phyloP scores from a whole-genome alignment of 148 eudicot genomes.

The Cornus suecica region DNA sequence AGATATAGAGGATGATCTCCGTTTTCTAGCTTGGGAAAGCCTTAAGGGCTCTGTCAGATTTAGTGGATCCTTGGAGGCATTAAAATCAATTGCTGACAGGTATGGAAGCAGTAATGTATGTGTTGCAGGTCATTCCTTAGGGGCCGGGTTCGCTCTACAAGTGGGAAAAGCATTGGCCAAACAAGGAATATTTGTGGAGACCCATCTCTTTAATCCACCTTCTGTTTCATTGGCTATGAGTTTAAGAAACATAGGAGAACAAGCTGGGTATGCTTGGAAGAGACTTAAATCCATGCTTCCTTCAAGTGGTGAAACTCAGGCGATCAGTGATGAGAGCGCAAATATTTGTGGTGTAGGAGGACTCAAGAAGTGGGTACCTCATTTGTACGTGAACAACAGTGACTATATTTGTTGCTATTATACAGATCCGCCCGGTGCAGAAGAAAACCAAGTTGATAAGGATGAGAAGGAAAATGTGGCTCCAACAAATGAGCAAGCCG shows the following conservation, averaged over 20 bases:
- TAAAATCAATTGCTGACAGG: constrained; percentile 46
- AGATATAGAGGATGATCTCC: constrained; percentile 79
- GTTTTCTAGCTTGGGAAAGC: constrained; percentile 95
- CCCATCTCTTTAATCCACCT: constrained; percentile 90
- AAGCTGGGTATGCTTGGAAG: constrained; percentile 67
- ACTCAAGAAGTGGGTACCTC: constrained; percentile 65
- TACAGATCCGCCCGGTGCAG: constrained; percentile 43
- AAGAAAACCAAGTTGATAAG: constrained; percentile 28
- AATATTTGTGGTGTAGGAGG: constrained; percentile 7
- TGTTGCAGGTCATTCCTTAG: constrained; percentile 78
- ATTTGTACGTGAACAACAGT: constrained; percentile 80
- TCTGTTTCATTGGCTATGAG: constrained; percentile 84
- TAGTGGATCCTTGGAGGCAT: constrained; percentile 47
- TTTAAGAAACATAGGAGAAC: constrained; percentile 64
- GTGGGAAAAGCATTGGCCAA: constrained; percentile 79
- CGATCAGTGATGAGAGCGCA: constrained; percentile 20
- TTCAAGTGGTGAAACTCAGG: constrained; percentile 34
- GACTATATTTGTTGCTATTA: constrained; percentile 84
- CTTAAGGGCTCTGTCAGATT: constrained; percentile 82
- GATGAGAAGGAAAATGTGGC: constrained; percentile 58
- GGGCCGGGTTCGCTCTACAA: constrained; percentile 91
- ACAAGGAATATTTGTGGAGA: constrained; percentile 69
- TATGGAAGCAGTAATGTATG: constrained; percentile 70
- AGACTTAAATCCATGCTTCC: constrained; percentile 70
- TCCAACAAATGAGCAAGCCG: constrained; percentile 24